These are phyloP conservation scores for Candida coleopterorum DNA, from an alignment of 805 yeast genomes.

Conservation along the genomic window DNA sequence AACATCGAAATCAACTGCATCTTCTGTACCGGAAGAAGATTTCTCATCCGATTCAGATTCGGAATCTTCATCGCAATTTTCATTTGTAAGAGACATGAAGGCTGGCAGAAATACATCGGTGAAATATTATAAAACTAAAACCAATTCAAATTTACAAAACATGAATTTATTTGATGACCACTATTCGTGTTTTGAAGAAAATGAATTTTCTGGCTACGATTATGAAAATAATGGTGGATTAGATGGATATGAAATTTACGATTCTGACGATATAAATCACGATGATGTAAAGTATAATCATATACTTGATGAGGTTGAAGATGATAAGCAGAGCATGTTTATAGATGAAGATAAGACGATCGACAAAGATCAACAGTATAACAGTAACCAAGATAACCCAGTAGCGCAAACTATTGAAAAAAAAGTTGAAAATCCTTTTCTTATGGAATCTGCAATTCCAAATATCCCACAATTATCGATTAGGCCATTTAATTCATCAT, in stretches of 20 bases:
- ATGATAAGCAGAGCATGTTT: neutral
- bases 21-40: neutral
- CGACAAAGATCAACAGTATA: neutral
- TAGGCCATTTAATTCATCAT: slow-evolving; percentile 18
- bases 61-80: slow-evolving; percentile 34
- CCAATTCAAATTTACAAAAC: slow-evolving; percentile 6
- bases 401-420: neutral
- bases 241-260: slow-evolving; percentile 19
- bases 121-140: slow-evolving; percentile 36
- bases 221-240: slow-evolving; percentile 36
- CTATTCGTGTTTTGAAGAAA: slow-evolving; percentile 28
- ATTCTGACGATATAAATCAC: slow-evolving; percentile 6
- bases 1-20: slow-evolving; percentile 5
- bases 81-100: slow-evolving; percentile 34
- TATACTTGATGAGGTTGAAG: slow-evolving; percentile 12
- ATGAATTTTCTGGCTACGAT: slow-evolving; percentile 35
- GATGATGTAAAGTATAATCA: slow-evolving; percentile 12
- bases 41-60: slow-evolving; percentile 9
- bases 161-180: slow-evolving; percentile 22
- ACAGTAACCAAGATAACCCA: neutral
- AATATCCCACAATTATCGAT: neutral
- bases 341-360: neutral
- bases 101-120: slow-evolving; percentile 43
- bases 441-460: neutral
- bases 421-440: neutral